Conservation (phyloP, 2,329 filamentous ascomycete species). For the Fusarium kyushuense region DNA sequence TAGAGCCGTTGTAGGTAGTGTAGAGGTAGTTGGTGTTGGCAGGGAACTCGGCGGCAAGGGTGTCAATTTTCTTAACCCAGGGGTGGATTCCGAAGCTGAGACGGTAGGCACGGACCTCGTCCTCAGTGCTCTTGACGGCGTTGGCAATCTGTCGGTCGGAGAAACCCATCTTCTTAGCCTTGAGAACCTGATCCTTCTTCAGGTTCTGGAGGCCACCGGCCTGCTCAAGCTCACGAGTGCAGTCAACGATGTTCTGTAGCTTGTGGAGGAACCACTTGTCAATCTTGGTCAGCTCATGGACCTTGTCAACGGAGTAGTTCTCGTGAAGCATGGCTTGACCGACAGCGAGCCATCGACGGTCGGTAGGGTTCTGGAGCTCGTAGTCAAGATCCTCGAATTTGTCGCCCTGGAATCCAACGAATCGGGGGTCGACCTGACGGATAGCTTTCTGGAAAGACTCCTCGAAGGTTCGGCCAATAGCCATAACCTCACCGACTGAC, state of each 20-base stretch:
- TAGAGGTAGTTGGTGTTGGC: slow-evolving; percentile 96
- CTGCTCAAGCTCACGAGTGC: slow-evolving; percentile 85
- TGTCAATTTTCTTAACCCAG: slow-evolving; percentile 99
- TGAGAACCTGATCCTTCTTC: slow-evolving; percentile 88
- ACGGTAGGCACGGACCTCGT: slow-evolving; percentile 87
- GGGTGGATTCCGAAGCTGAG: slow-evolving; percentile 90
- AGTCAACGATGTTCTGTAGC: slow-evolving; percentile 96
- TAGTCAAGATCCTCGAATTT: slow-evolving; percentile 94
- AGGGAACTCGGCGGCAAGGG: slow-evolving; percentile 95
- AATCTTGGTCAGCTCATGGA: slow-evolving; percentile 97
- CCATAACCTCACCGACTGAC: slow-evolving; percentile 99
- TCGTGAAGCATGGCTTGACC: slow-evolving; percentile 98
- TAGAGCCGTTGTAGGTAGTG: slow-evolving; percentile 96
- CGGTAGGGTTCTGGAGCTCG: slow-evolving; percentile 90
- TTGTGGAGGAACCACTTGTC: slow-evolving; percentile 99
- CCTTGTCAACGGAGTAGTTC: slow-evolving; percentile 89
- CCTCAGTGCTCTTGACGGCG: slow-evolving; percentile 86
- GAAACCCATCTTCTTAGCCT: slow-evolving; percentile 98
- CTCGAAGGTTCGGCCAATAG: slow-evolving; percentile 97
- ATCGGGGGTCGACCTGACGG: slow-evolving; percentile 93
- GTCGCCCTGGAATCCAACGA: slow-evolving; percentile 93
- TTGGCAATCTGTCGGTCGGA: slow-evolving; percentile 94
- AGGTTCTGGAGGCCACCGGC: slow-evolving; percentile 85
- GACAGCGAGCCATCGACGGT: slow-evolving; percentile 96
- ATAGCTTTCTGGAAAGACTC: slow-evolving; percentile 99